Evolutionary conservation across 495 filamentous ascomycete species (phyloP).

Genomic region (Xylona heveae): DNA sequence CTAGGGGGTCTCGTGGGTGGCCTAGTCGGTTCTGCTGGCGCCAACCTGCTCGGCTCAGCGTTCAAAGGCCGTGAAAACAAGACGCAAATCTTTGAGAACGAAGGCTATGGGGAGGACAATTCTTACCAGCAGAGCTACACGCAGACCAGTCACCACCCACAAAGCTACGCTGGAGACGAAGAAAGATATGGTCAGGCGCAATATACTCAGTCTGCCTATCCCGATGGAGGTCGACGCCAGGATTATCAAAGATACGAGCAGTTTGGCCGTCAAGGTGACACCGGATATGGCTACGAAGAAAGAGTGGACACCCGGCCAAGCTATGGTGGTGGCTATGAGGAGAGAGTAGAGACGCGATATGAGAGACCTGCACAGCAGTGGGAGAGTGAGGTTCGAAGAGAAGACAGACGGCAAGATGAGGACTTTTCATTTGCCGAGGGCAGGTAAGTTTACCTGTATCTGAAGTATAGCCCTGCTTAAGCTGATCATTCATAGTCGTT

Average conservation of each 20-base stretch:
- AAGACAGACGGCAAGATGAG: too few species aligned
- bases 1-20: conserved; percentile 29
- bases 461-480: too few species aligned
- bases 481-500: too few species aligned
- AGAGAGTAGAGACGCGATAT: conserved; percentile 1
- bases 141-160: conserved; percentile 10
- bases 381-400: conserved; percentile 1
- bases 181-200: conserved; percentile 18
- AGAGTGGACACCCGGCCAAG: conserved; percentile 1
- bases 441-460: too few species aligned
- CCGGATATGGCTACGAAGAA: conserved; percentile 6
- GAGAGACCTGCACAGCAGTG: conserved; percentile 1
- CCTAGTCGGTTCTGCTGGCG: conserved; percentile 25
- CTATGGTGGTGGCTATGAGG: conserved; percentile 5
- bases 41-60: conserved; percentile 18
- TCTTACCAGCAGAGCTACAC: conserved; percentile 17
- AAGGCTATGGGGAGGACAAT: conserved; percentile 16
- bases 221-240: conserved; percentile 15
- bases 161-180: conserved; percentile 8
- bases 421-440: too few species aligned
- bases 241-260: conserved; percentile 20
- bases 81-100: conserved; percentile 8
- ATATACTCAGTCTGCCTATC: conserved; percentile 15
- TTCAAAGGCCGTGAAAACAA: conserved; percentile 12
- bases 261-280: background rate